These are phyloP conservation scores for Dendrobium officinale DNA, from an alignment of 106 monocot species.

Conservation along the genomic window DNA sequence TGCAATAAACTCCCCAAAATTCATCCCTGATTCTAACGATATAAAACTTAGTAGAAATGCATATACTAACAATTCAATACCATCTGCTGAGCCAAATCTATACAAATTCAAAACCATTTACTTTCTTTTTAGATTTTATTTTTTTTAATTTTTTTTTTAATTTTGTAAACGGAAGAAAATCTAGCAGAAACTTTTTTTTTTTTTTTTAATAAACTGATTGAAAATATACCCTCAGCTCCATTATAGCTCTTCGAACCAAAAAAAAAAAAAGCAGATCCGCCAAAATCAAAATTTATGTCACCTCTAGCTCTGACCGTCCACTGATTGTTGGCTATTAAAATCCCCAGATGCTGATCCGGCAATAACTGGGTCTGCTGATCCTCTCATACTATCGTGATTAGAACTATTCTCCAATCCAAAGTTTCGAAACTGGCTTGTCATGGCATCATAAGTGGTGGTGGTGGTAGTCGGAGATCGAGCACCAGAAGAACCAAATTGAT, in stretches of 20 bases:
- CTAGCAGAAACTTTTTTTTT: neutral
- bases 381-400: slow-evolving; percentile 3
- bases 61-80: neutral
- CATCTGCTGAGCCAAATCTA: neutral
- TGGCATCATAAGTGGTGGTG: slow-evolving; percentile 2
- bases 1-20: neutral
- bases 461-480: neutral
- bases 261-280: neutral
- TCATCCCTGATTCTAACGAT: neutral
- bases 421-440: slow-evolving; percentile 16
- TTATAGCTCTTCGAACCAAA: neutral
- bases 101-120: slow-evolving; percentile 4
- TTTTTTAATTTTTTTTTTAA: neutral
- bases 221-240: neutral
- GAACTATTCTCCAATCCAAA: slow-evolving; percentile 22
- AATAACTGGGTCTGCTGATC: slow-evolving; percentile 17
- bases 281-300: neutral
- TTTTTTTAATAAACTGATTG: neutral
- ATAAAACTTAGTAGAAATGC: neutral
- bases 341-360: slow-evolving; percentile 26
- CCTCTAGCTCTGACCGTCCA: neutral
- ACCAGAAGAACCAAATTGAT: slow-evolving; percentile 8
- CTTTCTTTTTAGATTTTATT: neutral
- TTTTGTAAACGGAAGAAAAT: neutral
- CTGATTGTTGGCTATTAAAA: slow-evolving; percentile 16